Conservation (phyloP, 257 asterid species). For the Linderniella brevidens region DNA sequence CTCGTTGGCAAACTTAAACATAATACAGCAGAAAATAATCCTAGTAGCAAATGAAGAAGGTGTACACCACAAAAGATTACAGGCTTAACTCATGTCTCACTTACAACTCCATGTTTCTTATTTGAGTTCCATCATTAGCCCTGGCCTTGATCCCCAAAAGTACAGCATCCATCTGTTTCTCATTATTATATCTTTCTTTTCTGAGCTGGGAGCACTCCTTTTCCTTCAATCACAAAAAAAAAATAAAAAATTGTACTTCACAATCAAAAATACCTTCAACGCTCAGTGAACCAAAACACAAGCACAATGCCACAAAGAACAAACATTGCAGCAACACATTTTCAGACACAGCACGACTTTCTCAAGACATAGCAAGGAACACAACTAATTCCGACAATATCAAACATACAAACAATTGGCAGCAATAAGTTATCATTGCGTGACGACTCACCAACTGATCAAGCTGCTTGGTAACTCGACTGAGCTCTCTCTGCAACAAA, state of each 20-base stretch:
- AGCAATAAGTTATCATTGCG: background rate
- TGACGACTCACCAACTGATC: conserved; percentile 29
- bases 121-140: conserved; percentile 19
- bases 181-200: conserved; percentile 35
- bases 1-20: too few species aligned
- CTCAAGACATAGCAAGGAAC: background rate
- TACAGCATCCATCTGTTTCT: conserved; percentile 29
- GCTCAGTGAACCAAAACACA: background rate
- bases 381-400: background rate
- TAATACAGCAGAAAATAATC: background rate
- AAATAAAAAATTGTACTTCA: background rate
- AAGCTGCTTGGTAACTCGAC: conserved; percentile 44
- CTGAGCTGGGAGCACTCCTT: conserved; percentile 42
- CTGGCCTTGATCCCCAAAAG: conserved; percentile 21
- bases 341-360: too few species aligned
- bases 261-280: conserved; percentile 1
- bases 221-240: conserved; percentile 34
- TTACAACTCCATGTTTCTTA: conserved; percentile 30
- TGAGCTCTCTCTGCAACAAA: conserved; percentile 56
- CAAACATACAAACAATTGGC: background rate
- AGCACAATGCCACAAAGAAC: too few species aligned
- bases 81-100: conserved; percentile 13
- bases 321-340: too few species aligned
- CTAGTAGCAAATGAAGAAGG: background rate
- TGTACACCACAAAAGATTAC: conserved; percentile 2